These are phyloP conservation scores for Quercus lobata DNA, from an alignment of 331 rosid species.

Conservation along the genomic window DNA sequence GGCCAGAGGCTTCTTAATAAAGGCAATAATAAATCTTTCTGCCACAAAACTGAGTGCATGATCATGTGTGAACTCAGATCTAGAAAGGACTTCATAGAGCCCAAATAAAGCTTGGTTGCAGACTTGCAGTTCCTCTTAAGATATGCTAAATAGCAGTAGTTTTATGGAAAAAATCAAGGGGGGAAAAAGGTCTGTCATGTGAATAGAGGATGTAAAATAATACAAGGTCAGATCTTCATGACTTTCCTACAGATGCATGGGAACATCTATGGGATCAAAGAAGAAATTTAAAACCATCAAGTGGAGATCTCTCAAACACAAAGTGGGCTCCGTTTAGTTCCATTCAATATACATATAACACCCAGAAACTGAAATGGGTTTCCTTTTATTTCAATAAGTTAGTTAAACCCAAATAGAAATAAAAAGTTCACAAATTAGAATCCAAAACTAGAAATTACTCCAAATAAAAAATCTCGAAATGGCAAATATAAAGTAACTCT, in stretches of 20 bases:
- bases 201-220: not conserved
- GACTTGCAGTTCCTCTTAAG: not conserved
- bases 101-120: no score
- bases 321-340: not conserved
- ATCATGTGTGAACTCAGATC: not conserved
- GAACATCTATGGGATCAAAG: not conserved
- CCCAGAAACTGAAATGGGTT: not conserved
- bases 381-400: not conserved
- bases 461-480: not conserved
- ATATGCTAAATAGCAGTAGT: not conserved
- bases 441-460: not conserved
- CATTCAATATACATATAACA: not conserved
- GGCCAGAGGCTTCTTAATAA: not conserved
- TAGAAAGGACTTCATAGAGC: not conserved
- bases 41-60: not conserved
- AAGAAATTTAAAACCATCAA: not conserved
- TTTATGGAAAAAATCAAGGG: not conserved
- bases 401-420: not conserved
- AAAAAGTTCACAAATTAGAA: not conserved
- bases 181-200: not conserved
- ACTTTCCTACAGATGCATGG: not conserved
- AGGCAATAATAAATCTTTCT: not conserved
- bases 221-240: not conserved
- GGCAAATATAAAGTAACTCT: not conserved
- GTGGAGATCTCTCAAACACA: not conserved